Evolutionary conservation across 2,329 filamentous ascomycete genomes (phyloP), one percentile per base, ranked within the genome.

Genomic region (Aspergillus proliferans): DNA sequence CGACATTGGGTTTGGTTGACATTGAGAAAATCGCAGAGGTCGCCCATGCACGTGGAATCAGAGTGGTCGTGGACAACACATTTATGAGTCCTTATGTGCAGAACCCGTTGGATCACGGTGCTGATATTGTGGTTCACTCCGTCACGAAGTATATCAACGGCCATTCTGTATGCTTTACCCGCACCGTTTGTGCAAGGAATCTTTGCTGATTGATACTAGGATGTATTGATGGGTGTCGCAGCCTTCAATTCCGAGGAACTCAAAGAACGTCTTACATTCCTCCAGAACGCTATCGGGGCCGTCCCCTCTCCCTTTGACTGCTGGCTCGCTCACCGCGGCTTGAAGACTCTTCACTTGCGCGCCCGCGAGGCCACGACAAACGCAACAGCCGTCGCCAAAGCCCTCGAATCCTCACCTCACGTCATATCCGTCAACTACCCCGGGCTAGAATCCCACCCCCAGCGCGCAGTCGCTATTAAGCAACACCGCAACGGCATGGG

Each of bases 61-160:
- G 88, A 66, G 93, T 98, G 40, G 93, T 98, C n/a, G 93, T 98
- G 39, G 93, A 98, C 77, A 98, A 98, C 77, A 98, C 93, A 18
- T 98, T 98, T 78, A 78, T 97, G 66, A 92, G 87, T 53, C 93
- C 93, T 28, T 98, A 97, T 69, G 81, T 98, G 43, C 93, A 98
- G 75, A 97, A 95, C 72, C 93, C 93, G 3, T 83, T 98, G 48
- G 86, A 94, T 66, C 88, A 92, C 67, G 93, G 93, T 60, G 93
- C 93, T 59, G 93, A 98, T 71, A 91, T 97, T 56, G 92, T 97
- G 58, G 87, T 97, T 40, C 92, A 97, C 79, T 91, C 85, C 48
- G 93, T 98, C 48, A 98, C 93, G 41, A 98, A 98, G 76, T 98
- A 97, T 75, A 97, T 98, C 76, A 97, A 97, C 70, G 93, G 93